Conservation (phyloP, 164 flowering plant species). For the Akebia trifoliata region DNA sequence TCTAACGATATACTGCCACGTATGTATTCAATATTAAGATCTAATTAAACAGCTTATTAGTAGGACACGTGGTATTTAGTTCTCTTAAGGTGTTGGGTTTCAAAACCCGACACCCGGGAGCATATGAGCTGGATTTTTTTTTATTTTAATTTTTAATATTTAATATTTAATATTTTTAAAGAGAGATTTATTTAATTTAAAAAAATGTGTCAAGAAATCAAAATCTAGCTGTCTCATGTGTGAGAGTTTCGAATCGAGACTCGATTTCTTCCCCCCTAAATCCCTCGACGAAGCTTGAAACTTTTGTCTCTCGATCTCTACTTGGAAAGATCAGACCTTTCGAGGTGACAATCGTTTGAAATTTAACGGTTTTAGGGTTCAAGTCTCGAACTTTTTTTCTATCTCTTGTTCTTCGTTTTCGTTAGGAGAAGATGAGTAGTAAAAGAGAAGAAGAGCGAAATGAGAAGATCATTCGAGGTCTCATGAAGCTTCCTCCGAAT, state of each 20-base stretch:
- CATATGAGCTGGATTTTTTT: no score
- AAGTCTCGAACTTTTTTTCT: neutral
- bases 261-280: neutral
- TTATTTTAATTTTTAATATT: no score
- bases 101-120: no score
- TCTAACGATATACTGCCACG: no score
- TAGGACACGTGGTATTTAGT: no score
- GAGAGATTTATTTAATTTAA: neutral
- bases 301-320: neutral
- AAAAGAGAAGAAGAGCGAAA: slow-evolving; percentile 84
- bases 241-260: slow-evolving; percentile 2
- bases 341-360: neutral
- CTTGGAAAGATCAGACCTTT: neutral
- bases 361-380: neutral
- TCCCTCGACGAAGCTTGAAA: neutral
- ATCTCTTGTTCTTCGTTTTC: neutral
- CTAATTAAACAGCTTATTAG: no score
- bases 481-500: slow-evolving; percentile 98
- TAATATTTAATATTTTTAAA: no score
- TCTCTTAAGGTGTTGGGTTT: no score
- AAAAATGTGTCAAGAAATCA: neutral
- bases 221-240: no score
- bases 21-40: no score
- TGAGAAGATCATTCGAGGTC: slow-evolving; percentile 94
- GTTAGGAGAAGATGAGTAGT: slow-evolving; percentile 49